Evolutionary conservation across 768 basidiomycete species (phyloP), one percentile per base, ranked within the genome.

Genomic region (Strobilomyces dryophilus): DNA sequence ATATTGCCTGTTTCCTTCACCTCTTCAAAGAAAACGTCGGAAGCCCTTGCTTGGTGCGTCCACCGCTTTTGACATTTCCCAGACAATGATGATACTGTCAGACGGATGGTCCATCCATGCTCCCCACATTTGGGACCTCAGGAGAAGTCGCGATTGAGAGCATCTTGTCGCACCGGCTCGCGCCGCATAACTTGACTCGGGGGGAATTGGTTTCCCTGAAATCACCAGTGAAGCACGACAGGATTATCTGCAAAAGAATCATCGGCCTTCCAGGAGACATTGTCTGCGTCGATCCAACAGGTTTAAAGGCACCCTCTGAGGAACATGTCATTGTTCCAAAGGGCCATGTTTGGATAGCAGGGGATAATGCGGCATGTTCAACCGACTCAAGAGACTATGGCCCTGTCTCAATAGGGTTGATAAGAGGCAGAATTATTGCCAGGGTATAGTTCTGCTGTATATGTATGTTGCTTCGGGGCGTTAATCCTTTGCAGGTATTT

Each of bases 331-430:
- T 83, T 26, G 72, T 98, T 10, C 95, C 95, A 1, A 80, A 79
- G 61, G 92, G 93, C 4, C 89, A 95, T 66, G 69, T 95, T 21
- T 98, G 95, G 95, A 75, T 95, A 29, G 80, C 75, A 46, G 97
- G 95, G 21, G 95, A 99, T 72, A 99, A 98, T 64, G 74, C 87
- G 40, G 76, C 81, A 24, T 77, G 76, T 58, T 94, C 93, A 34
- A 82, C 84, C 14, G 95, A 99, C 73, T 98, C 95, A 11, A 79
- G 95, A 52, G 71, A 76, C n/a, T 97, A 97, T 72, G 97, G 95
- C 0, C 95, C 95, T 21, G 85, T 98, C 4, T 84, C 95, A 0
- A 80, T 90, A 59, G 85, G 80, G 5, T 73, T 95, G 9, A 73
- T 95, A n/a, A 75, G 80, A 57, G 87, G 85, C 5, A 84, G 75